Conservation (phyloP, 73 alveolate genomes). For the Tetrahymena thermophila region DNA sequence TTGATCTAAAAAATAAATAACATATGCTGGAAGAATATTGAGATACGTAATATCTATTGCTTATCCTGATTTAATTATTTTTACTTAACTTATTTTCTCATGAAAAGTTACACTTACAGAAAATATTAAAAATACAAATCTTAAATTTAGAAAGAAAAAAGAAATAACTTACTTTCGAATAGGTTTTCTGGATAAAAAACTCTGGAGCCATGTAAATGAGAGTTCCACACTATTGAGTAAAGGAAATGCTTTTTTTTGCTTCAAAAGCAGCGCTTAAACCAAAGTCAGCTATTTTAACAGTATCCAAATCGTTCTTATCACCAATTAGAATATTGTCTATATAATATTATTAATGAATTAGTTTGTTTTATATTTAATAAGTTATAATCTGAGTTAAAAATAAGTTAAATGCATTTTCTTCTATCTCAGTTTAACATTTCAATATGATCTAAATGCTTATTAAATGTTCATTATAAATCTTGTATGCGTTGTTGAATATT, state of each 20-base stretch:
- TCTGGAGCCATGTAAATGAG: constrained; percentile 66
- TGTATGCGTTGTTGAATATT: neutral
- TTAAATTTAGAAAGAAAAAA: too few species aligned
- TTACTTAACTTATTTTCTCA: neutral
- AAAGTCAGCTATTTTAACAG: constrained; percentile 51
- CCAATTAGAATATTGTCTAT: constrained; percentile 8
- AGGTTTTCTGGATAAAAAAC: constrained; percentile 23
- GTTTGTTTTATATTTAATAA: neutral
- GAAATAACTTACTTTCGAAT: constrained; percentile 19
- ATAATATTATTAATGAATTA: neutral
- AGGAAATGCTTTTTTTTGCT: constrained; percentile 19
- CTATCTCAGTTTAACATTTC: too few species aligned
- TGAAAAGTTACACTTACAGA: neutral
- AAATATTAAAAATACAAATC: too few species aligned
- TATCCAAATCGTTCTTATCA: constrained; percentile 17
- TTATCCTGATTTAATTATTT: neutral
- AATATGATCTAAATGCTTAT: too few species aligned
- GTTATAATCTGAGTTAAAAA: too few species aligned
- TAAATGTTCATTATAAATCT: too few species aligned
- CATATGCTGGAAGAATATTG: neutral
- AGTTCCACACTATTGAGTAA: constrained; percentile 59
- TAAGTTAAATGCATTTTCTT: too few species aligned
- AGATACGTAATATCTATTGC: neutral
- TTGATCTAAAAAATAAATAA: neutral
- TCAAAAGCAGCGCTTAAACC: constrained; percentile 58